Conservation (phyloP, 768 basidiomycete species). For the Rhodocollybia butyracea region DNA sequence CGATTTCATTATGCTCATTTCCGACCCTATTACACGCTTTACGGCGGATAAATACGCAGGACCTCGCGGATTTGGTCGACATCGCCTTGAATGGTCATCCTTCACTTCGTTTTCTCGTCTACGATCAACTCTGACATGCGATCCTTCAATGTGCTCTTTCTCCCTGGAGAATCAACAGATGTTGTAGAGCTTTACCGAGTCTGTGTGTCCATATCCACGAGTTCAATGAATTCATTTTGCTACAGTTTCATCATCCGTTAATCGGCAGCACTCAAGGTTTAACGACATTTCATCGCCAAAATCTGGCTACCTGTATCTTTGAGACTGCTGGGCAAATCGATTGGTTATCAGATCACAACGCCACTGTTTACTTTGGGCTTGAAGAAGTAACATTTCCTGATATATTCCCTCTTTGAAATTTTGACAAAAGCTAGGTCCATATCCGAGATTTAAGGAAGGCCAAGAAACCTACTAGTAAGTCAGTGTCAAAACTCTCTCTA, state of each 20-base stretch:
- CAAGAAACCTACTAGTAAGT: slow-evolving; percentile 52
- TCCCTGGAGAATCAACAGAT: slow-evolving; percentile 21
- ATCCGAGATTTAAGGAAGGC: slow-evolving; percentile 45
- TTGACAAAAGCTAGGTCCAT: slow-evolving; percentile 21
- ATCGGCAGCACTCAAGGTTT: slow-evolving; percentile 38
- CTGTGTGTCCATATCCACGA: neutral
- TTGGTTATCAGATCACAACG: slow-evolving; percentile 45
- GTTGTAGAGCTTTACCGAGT: slow-evolving; percentile 44
- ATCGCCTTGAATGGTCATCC: slow-evolving; percentile 33
- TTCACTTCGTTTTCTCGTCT: slow-evolving; percentile 33
- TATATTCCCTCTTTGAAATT: neutral
- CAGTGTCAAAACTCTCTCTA: slow-evolving; percentile 11
- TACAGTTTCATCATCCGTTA: slow-evolving; percentile 42
- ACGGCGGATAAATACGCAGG: neutral
- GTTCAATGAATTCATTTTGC: neutral
- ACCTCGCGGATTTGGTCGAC: neutral
- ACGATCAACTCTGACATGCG: slow-evolving; percentile 35
- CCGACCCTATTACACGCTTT: too few relatives aligned
- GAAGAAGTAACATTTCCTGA: slow-evolving; percentile 31
- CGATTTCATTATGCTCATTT: too few relatives aligned
- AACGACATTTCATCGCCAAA: slow-evolving; percentile 49
- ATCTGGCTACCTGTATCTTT: slow-evolving; percentile 37
- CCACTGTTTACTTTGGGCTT: slow-evolving; percentile 45
- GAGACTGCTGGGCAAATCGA: slow-evolving; percentile 54
- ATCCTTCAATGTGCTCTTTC: slow-evolving; percentile 38